These are phyloP conservation scores for Cordia subcordata DNA, from an alignment of 257 asterid species.

Conservation along the genomic window DNA sequence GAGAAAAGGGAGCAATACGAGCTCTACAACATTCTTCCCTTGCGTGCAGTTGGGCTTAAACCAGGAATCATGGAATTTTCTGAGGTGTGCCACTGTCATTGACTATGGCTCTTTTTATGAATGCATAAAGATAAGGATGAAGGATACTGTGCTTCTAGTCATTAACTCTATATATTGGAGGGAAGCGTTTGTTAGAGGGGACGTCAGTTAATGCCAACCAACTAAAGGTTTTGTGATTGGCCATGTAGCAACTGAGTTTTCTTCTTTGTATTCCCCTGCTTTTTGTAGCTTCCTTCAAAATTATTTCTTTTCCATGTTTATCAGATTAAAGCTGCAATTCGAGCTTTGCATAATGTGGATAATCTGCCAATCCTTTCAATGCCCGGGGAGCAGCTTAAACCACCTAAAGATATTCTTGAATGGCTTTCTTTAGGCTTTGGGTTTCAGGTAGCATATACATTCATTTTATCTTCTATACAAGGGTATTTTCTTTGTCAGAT, in stretches of 20 bases:
- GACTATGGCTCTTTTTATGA: slow-evolving; percentile 2
- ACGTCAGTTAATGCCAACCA: no score
- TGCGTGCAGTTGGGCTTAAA: slow-evolving; percentile 73
- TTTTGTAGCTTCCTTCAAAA: no score
- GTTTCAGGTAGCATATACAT: slow-evolving; percentile 68
- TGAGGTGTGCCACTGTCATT: slow-evolving; percentile 47
- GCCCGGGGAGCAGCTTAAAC: slow-evolving; percentile 49
- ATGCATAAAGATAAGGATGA: slow-evolving; percentile 5
- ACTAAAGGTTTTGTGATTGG: background rate
- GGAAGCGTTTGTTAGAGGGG: background rate
- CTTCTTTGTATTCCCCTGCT: background rate
- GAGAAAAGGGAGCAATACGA: slow-evolving; percentile 68
- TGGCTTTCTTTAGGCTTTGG: slow-evolving; percentile 94
- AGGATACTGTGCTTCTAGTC: slow-evolving; percentile 13
- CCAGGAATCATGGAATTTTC: slow-evolving; percentile 96
- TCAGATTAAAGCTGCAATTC: slow-evolving; percentile 78
- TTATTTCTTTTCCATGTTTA: background rate
- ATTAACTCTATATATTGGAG: background rate
- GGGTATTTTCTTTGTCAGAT: slow-evolving; percentile 21
- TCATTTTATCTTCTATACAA: slow-evolving; percentile 2
- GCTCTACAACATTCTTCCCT: slow-evolving; percentile 95
- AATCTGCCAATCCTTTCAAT: slow-evolving; percentile 58
- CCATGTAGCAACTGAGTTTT: background rate
- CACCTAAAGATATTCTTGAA: slow-evolving; percentile 71
- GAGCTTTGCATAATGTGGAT: slow-evolving; percentile 58